phyloP scores from a whole-genome alignment of 495 filamentous ascomycete genomes.

The Penicillium silybi region DNA sequence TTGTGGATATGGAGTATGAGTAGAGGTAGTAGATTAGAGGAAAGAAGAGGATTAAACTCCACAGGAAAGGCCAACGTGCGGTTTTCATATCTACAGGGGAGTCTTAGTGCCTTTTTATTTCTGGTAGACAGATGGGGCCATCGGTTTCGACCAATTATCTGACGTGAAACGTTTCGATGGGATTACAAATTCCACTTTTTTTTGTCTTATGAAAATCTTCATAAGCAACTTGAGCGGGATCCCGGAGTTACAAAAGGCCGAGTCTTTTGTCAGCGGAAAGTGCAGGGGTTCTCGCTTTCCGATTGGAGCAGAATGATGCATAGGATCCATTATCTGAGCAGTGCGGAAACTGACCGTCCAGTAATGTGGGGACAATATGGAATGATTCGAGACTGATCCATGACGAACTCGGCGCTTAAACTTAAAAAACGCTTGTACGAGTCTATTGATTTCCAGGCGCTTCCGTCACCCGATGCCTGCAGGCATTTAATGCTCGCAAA shows the following conservation, averaged over 20 bases:
- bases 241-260: neutral
- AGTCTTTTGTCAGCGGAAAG: neutral
- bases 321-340: neutral
- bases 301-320: neutral
- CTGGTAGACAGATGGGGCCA: neutral
- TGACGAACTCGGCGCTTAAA: too few species aligned
- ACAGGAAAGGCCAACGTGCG: neutral
- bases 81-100: neutral
- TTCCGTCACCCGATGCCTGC: too few species aligned
- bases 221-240: neutral
- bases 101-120: neutral
- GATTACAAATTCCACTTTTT: neutral
- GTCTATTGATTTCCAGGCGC: too few species aligned
- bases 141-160: neutral
- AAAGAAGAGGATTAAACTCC: neutral
- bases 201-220: neutral
- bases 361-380: too few species aligned
- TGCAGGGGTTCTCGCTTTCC: neutral
- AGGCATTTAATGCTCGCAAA: too few species aligned
- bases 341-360: neutral
- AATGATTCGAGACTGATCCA: too few species aligned
- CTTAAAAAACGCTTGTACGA: too few species aligned
- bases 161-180: neutral
- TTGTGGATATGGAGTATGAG: constrained; percentile 18
- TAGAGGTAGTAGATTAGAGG: neutral